Percentiles rank a stretch among this genome's conserved stretches.
These are phyloP conservation scores for Gremmenia infestans DNA, from an alignment of 2,329 filamentous ascomycete species.

Conservation along the genomic window DNA sequence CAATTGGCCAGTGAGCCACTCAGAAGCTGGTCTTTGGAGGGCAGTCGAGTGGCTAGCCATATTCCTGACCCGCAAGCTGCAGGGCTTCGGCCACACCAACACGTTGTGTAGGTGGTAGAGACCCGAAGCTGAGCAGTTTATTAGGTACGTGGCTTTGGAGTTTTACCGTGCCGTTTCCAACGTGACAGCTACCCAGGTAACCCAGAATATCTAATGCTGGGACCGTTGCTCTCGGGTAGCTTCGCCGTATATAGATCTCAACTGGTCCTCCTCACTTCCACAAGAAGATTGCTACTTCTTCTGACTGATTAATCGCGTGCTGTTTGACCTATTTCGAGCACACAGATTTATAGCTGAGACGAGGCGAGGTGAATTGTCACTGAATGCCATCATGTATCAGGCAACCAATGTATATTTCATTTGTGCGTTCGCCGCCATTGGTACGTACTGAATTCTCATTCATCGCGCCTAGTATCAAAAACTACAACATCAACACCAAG, in stretches of 20 bases:
- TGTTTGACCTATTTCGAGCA: neutral
- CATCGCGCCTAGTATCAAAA: too few relatives aligned
- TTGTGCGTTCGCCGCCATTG: constrained; percentile 58
- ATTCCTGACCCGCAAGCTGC: neutral
- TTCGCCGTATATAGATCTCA: constrained; percentile 1
- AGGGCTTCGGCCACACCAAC: neutral
- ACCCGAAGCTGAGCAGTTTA: neutral
- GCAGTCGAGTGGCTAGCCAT: neutral
- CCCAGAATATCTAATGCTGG: neutral
- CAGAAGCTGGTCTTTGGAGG: neutral
- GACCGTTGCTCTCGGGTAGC: neutral
- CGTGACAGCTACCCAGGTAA: neutral
- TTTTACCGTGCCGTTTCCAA: neutral
- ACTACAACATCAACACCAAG: too few relatives aligned
- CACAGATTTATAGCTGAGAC: neutral
- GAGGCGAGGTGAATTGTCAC: neutral
- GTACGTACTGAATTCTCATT: constrained; percentile 32
- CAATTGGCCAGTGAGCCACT: neutral
- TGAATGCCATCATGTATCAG: constrained; percentile 22
- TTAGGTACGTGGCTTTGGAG: neutral
- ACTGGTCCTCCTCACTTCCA: neutral
- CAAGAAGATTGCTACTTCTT: neutral
- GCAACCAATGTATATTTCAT: constrained; percentile 53
- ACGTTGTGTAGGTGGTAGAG: neutral
- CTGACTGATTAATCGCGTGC: neutral